Evolutionary conservation across 495 filamentous ascomycete genomes (phyloP), one percentile per base, ranked within the genome.

Genomic region (Alectoria sarmentosa): DNA sequence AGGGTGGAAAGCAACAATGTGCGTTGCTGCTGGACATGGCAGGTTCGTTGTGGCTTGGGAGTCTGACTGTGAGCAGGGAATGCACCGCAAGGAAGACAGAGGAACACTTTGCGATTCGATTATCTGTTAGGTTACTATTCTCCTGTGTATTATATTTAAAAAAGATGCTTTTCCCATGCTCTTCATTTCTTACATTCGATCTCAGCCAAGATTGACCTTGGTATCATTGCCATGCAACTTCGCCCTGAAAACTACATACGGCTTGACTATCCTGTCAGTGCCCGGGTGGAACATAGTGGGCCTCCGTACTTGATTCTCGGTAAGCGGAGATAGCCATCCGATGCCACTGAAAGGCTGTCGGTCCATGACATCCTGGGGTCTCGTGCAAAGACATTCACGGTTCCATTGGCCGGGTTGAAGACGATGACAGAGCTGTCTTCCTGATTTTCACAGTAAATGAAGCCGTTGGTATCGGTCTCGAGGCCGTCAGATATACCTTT

Each of bases 391-490:
- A 72, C 49, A 21, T 32, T 62, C 2, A 72, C 65, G 1, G 72
- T 76, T 4, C 73, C 78, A 52, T 78, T 79, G 36, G 48, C 58
- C 14, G 78, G 77, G 58, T 78, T 72, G 67, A 75, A 80, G 41
- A 76, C 64, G 41, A 69, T 67, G 14, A 82, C 69, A 0, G 70
- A 72, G 60, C 78, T 75, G 36, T 75, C 69, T 68, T 80, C 77
- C 57, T 76, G 69, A 66, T 78, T 77, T 14, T 75, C 75, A 39
- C 65, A 52, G 61, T 79, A 79, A 42, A 78, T 72, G 54, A 69
- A 70, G 2, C 70, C 72, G 65, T 78, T 75, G 34, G 58, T 74
- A 67, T 76, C 74, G 8, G 75, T 74, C 58, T 77, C 75, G 1
- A 77, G 65, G 28, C 75, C 73, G 55, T 75, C 75, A 26, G 74